Evolutionary conservation across 306 rosid genomes (phyloP).

Genomic region (Lablab purpureus): DNA sequence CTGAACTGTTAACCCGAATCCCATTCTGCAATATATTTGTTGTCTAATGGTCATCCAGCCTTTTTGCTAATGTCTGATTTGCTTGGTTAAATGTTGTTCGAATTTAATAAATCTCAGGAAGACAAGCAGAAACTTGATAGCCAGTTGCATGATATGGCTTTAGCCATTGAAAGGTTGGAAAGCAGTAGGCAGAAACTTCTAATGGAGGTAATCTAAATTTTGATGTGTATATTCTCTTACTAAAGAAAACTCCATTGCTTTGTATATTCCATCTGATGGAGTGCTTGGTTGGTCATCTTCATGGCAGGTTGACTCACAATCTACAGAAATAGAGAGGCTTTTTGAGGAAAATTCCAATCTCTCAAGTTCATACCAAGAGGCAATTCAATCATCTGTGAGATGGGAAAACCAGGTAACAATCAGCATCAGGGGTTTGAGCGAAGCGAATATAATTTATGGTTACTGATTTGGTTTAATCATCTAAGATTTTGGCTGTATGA

Average conservation of each 20-base stretch:
- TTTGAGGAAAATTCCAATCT: constrained; percentile 91
- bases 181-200: constrained; percentile 94
- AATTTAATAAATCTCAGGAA: constrained; percentile 61
- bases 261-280: constrained; percentile 42
- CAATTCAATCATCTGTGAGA: constrained; percentile 58
- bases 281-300: constrained; percentile 40
- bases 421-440: constrained; percentile 4
- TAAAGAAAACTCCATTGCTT: neutral
- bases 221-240: constrained; percentile 29
- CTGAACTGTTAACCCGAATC: neutral
- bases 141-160: constrained; percentile 94
- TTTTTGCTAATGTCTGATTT: constrained; percentile 22
- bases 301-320: constrained; percentile 91
- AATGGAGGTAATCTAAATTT: constrained; percentile 62
- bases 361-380: constrained; percentile 73
- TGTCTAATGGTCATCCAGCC: constrained; percentile 41
- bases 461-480: neutral
- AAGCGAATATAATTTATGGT: constrained; percentile 37
- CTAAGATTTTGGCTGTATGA: constrained; percentile 20
- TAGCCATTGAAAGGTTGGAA: constrained; percentile 89
- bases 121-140: constrained; percentile 87
- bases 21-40: constrained; percentile 26
- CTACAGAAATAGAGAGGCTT: constrained; percentile 86
- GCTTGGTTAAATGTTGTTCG: constrained; percentile 10
- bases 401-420: constrained; percentile 92